These are phyloP conservation scores for Phytophthora megakarya DNA, from an alignment of 352 stramenopile species.

Conservation along the genomic window DNA sequence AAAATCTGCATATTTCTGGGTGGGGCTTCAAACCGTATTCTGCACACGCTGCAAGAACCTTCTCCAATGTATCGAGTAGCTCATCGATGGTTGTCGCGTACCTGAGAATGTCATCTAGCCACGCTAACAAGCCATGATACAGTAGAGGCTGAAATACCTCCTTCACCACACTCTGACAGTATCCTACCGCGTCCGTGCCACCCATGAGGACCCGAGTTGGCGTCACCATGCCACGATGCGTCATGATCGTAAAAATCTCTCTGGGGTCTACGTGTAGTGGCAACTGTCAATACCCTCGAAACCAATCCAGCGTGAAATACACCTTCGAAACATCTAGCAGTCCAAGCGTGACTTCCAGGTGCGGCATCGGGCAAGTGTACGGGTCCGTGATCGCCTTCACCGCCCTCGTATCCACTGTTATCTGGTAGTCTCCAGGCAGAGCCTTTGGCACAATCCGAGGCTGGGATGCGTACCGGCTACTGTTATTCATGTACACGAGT, in stretches of 20 bases:
- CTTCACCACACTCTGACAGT: constrained; percentile 7
- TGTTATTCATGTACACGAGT: neutral
- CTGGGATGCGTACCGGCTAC: neutral
- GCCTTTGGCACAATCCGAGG: neutral
- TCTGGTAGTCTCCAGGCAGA: neutral
- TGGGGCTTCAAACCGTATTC: too few species aligned
- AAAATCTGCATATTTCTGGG: too few species aligned
- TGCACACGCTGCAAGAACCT: too few species aligned
- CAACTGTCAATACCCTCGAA: constrained; percentile 6
- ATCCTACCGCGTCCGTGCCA: neutral
- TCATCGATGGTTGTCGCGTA: neutral
- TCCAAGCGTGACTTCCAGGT: neutral
- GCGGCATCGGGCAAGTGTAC: neutral
- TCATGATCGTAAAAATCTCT: constrained; percentile 11
- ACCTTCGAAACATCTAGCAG: neutral
- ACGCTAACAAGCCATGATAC: constrained; percentile 2
- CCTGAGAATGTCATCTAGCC: constrained; percentile 9
- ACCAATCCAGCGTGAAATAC: constrained; percentile 6
- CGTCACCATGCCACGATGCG: constrained; percentile 14
- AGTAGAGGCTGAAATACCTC: neutral
- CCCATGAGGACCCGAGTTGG: constrained; percentile 10
- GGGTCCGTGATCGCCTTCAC: neutral
- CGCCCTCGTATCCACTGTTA: neutral
- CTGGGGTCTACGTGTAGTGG: constrained; percentile 22
- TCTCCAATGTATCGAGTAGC: too few species aligned